Evolutionary conservation across 2,329 filamentous ascomycete species (phyloP), one percentile per base, ranked within the genome.

Genomic region (Fusarium dimerum): DNA sequence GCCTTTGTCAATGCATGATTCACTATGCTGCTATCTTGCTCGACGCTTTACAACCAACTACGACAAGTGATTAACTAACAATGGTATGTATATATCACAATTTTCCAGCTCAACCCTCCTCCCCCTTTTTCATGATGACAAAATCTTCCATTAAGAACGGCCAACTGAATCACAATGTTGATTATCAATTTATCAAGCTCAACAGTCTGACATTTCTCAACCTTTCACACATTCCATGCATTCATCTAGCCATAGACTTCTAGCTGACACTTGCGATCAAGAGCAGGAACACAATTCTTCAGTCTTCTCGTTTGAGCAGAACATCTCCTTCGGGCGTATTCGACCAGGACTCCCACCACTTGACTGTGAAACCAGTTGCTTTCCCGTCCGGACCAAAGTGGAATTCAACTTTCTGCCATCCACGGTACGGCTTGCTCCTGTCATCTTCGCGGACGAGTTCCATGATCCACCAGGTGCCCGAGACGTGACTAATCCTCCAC

Each of bases 111-210:
- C 47, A 47, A 47, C 55, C 20, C 7, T 26, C 48, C 50, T 41
- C 48, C 58, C 43, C 48, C 20, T 45, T 40, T 47, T 53, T 45
- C 43, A 73, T 83, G 81, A 85, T 85, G 81, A 85, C 72, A 74
- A 55, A 74, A 61, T 67, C 74, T 80, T 71, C 67, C 76, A 74
- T 81, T 83, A 84, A 84, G 81, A 85, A 85, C 82, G 81, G 81
- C 82, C 82, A 83, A 82, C 82, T 79, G 79, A 85, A 83, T 73
- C 64, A 66, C 68, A 62, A 78, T 84, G 81, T 83, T 78, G 81
- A 84, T 66, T 65, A 61, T 74, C 72, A 75, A 77, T 73, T 72
- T 74, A 80, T 83, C 81, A 84, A 84, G 80, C 81, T 84, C 79
- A 83, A 83, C 79, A 83, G 79, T 85, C 80, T 85, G 81, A 84